Conservation (phyloP, 306 rosid genomes). For the Lathyrus oleraceus region DNA sequence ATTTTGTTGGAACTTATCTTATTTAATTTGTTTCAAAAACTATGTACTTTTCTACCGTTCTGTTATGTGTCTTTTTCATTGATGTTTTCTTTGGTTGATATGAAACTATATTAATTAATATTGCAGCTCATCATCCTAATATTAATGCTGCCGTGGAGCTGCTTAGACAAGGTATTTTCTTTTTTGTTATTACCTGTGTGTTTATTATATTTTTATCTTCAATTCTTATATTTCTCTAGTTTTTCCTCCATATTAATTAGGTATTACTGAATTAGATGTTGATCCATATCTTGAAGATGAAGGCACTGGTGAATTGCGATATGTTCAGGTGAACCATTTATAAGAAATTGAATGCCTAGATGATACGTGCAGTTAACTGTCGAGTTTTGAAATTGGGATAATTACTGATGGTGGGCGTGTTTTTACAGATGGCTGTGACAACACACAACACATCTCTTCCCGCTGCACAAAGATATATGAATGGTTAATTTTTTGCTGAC, state of each 20-base stretch:
- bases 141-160: conserved; percentile 85
- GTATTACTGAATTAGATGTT: conserved; percentile 58
- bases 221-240: not conserved
- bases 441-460: conserved; percentile 82
- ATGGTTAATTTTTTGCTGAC: conserved; percentile 54
- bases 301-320: conserved; percentile 82
- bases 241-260: conserved; percentile 39
- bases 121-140: conserved; percentile 93
- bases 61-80: not conserved
- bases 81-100: not conserved
- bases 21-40: not conserved
- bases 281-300: conserved; percentile 83
- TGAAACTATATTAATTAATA: conserved; percentile 23
- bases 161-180: conserved; percentile 60
- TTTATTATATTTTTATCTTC: conserved; percentile 2
- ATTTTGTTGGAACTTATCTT: not conserved
- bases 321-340: conserved; percentile 58
- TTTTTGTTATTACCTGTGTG: conserved; percentile 5
- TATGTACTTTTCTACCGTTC: not conserved
- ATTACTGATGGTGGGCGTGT: conserved; percentile 28
- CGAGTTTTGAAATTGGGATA: conserved; percentile 1
- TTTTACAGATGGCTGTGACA: conserved; percentile 92
- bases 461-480: conserved; percentile 73
- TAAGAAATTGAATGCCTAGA: conserved; percentile 23
- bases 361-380: conserved; percentile 25